Conservation (phyloP, 1,139 yeast genomes). For the Suhomyces coccinellae region DNA sequence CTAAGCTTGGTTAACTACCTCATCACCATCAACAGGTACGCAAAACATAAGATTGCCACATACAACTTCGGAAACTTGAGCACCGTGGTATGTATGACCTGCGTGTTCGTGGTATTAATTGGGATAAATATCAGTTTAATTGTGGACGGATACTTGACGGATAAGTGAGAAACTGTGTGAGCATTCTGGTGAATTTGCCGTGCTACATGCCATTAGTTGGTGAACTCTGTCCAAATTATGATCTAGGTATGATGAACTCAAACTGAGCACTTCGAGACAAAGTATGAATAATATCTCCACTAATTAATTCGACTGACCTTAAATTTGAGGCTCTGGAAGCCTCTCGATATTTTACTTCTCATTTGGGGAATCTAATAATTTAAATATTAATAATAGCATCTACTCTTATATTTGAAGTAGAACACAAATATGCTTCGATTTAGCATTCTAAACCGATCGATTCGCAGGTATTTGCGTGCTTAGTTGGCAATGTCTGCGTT, state of each 20-base stretch:
- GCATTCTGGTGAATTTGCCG: not conserved
- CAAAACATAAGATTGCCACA: conserved; percentile 43
- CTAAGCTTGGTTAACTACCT: conserved; percentile 49
- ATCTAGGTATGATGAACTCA: too few relatives aligned
- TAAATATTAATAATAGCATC: too few relatives aligned
- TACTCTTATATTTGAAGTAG: too few relatives aligned
- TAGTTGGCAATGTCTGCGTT: too few relatives aligned
- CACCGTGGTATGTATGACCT: conserved; percentile 40
- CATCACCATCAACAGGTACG: conserved; percentile 47
- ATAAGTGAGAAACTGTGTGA: not conserved
- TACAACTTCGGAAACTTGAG: conserved; percentile 38
- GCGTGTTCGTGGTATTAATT: conserved; percentile 43
- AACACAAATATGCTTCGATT: too few relatives aligned
- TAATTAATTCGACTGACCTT: too few relatives aligned
- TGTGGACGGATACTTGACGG: conserved; percentile 38
- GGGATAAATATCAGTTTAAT: conserved; percentile 46
- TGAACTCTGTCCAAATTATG: too few relatives aligned
- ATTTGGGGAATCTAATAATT: too few relatives aligned
- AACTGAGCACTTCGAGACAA: too few relatives aligned
- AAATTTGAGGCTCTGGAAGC: not conserved
- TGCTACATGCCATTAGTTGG: not conserved
- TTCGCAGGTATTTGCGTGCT: too few relatives aligned
- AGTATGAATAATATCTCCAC: too few relatives aligned
- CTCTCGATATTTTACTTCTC: not conserved
- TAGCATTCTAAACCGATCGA: too few relatives aligned